Base-by-base conservation (phyloP, 2,329 filamentous ascomycete genomes). In the Trichoderma hamatum region DNA sequence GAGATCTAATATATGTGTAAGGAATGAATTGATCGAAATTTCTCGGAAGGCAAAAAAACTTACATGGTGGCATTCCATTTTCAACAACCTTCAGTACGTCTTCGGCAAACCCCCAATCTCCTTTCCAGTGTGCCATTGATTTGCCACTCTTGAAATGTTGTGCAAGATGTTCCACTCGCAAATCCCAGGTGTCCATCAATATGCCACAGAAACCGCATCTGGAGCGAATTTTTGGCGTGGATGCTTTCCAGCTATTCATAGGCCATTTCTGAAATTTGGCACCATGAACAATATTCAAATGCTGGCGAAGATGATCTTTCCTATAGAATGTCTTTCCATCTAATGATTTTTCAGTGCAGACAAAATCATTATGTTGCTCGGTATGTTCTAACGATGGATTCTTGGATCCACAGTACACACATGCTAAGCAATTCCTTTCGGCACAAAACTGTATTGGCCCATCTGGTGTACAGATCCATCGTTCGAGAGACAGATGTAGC, bases 291-390 rank as follows among this genome's bases (percentile, higher is more conserved):
- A 82, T 74, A 19, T 80, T 80, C 14, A 84, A 70, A 43, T 84
- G 82, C 52, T 84, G 82, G 1, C 78, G 75, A 1, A 84, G 71
- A 67, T 84, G 82, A 32, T 84, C 82, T 64, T 83, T 84, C 5
- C 82, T 73, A 34, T 80, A 81, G 60, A 83, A 84, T 0, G 78
- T 79, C 2, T 82, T 80, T 26, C 87, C 84, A 61, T 75, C 75
- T 3, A 77, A 51, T 2, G 75, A 73, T 14, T 85, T 84, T 59
- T 86, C 83, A n/a, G 83, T 81, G 72, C 88, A 90, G 6, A 82
- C 71, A 3, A 75, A 73, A 61, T 79, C 77, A 19, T 81, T 78
- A 54, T 83, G 82, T 0, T 52, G 54, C 19, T 81, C 75, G 0
- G 79, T 70, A 63, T 83, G 82, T 5, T 70, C 51, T 3, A 69